Percentiles rank a stretch among this genome's conserved stretches.
These are phyloP conservation scores for Emergomyces orientalis DNA, from an alignment of 2,329 filamentous ascomycete species.

Conservation along the genomic window DNA sequence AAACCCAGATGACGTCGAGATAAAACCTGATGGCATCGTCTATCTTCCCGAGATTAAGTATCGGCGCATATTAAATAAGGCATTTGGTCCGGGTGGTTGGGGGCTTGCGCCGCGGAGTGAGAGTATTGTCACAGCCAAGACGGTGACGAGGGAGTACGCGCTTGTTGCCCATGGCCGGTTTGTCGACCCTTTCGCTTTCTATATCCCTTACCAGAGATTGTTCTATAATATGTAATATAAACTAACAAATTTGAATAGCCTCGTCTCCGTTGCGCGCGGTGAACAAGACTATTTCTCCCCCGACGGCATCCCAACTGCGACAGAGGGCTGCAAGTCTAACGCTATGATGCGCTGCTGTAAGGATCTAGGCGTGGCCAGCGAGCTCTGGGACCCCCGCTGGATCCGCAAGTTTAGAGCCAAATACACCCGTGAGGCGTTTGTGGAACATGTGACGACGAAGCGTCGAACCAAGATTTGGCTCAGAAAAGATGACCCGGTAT, in stretches of 20 bases:
- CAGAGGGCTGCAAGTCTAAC: conserved; percentile 96
- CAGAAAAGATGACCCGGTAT: conserved; percentile 69
- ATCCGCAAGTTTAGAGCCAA: conserved; percentile 72
- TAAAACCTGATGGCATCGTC: conserved; percentile 94
- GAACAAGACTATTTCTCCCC: conserved; percentile 89
- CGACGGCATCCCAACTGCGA: conserved; percentile 84
- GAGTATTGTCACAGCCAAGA: conserved; percentile 70
- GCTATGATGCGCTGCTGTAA: conserved; percentile 98
- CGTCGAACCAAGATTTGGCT: conserved; percentile 83
- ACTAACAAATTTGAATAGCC: conserved; percentile 43
- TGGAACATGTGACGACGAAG: conserved; percentile 78
- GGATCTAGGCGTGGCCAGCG: conserved; percentile 85
- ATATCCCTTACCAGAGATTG: not conserved
- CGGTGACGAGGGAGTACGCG: conserved; percentile 84
- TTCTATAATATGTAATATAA: not conserved
- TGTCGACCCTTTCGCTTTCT: not conserved
- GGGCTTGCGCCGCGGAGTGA: conserved; percentile 82
- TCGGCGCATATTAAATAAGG: conserved; percentile 73
- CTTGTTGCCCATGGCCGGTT: conserved; percentile 81
- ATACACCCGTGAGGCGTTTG: conserved; percentile 71
- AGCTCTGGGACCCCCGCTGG: conserved; percentile 93
- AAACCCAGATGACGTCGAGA: conserved; percentile 69
- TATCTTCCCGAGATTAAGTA: conserved; percentile 99
- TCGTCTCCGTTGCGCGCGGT: conserved; percentile 84
- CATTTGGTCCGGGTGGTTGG: conserved; percentile 94